Base-by-base conservation (phyloP, 768 basidiomycete species). In the Chalciporus sphaerocephalus region DNA sequence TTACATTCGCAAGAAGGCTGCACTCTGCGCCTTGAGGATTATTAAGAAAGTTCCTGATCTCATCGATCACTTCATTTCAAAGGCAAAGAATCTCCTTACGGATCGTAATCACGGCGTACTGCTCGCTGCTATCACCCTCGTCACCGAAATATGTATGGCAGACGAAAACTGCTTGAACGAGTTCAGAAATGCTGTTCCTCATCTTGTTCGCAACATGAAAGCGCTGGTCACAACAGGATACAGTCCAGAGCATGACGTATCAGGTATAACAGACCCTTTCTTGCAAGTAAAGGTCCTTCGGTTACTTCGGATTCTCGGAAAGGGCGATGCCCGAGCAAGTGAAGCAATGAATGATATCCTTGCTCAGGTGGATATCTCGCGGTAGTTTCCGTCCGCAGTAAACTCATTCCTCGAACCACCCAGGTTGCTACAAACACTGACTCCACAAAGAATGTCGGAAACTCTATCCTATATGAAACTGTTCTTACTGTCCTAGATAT, bases 361-460 rank as follows among this genome's bases (percentile, higher is more conserved):
- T 40, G 95, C 95, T 7, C 95, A 96, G 76, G 90, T 87, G 55
- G 45, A 71, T 48, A 17, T 11, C 38, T 10, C 12, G 23, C 38
- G 24, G 10, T 9, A 2, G 16, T 28, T 21, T 6, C 21, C 16
- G 8, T 32, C 5, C 16, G 9, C 11, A 27, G n/a, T 2, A 37
- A 0, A 12, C 34, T 6, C 17, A 21, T 51, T 36, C 54, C 38
- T n/a, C 52, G 36, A 47, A 37, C 11, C 40, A 13, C 32, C 16
- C 59, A 93, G 88, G 94, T 99, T 25, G 96, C 96, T n/a, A 98
- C 96, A 2, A 99, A 98, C 65, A 99, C 96, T 0, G 96, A 99
- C 58, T 87, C 88, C 5, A 83, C 88, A 6, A 99, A 99, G 70
- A 99, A 98, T 59, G 96, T 98, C 54, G 96, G 96, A 42, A 98